Percentiles rank a stretch among this genome's conserved stretches.
Evolutionary conservation across 192 early-diverging fungal genomes (phyloP).

Genomic region (Geosiphon pyriformis): DNA sequence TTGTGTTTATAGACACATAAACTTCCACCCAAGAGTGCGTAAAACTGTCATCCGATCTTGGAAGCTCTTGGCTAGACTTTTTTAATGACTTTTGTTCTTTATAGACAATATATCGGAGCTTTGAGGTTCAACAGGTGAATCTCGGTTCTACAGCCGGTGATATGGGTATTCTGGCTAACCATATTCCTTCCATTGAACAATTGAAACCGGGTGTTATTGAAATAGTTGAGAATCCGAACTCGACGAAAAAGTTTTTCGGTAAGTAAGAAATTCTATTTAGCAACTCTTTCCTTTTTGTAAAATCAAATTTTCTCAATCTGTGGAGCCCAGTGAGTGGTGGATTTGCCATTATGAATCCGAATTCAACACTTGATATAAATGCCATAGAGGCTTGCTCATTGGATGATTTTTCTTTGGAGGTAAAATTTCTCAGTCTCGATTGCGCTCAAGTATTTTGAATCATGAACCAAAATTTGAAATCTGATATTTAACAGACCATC

Average conservation of each 20-base stretch:
- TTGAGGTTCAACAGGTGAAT: conserved; percentile 87
- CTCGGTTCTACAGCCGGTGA: conserved; percentile 87
- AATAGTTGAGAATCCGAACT: conserved; percentile 63
- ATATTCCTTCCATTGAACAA: conserved; percentile 96
- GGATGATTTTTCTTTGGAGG: conserved; percentile 81
- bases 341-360: conserved; percentile 94
- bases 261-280: conserved; percentile 18
- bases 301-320: not conserved
- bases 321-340: conserved; percentile 76
- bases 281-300: conserved; percentile 14
- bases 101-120: conserved; percentile 66
- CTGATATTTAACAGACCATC: conserved; percentile 62
- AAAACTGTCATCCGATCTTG: not conserved
- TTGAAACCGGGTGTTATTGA: conserved; percentile 87
- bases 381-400: conserved; percentile 90
- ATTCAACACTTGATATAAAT: conserved; percentile 95
- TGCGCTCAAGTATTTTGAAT: too few relatives aligned
- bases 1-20: not conserved
- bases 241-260: conserved; percentile 93
- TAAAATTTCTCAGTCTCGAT: conserved; percentile 26
- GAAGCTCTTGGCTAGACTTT: not conserved
- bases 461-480: too few relatives aligned
- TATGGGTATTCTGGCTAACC: conserved; percentile 97
- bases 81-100: not conserved
- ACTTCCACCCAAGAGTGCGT: not conserved